A percentile compares a stretch with the other conserved stretches of the same genome.
Conservation (phyloP, 2,329 filamentous ascomycete genomes). For the Fusarium incarnatum region DNA sequence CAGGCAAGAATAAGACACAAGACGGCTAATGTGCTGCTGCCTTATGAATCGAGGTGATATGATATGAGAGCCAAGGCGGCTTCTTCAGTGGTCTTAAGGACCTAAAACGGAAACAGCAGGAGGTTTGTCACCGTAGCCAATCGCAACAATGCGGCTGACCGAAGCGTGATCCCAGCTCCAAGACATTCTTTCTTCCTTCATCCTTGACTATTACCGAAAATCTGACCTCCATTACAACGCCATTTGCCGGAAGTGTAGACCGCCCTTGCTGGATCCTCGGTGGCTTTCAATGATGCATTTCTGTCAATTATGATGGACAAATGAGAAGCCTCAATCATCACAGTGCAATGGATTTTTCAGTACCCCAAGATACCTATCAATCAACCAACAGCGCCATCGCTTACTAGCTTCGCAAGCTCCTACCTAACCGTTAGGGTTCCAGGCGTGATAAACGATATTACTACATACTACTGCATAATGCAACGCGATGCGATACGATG, state of each 20-base stretch:
- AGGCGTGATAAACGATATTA: constrained; percentile 22
- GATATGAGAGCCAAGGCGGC: constrained; percentile 3
- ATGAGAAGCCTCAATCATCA: constrained; percentile 35
- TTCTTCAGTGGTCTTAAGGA: constrained; percentile 10
- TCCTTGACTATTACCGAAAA: constrained; percentile 12
- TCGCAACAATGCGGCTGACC: constrained; percentile 22
- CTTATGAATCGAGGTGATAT: neutral
- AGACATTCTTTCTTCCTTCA: constrained; percentile 30
- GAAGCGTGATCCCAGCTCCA: constrained; percentile 32
- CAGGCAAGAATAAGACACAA: constrained; percentile 2
- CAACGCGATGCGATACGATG: neutral
- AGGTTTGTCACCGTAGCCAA: constrained; percentile 21
- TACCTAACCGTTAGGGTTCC: constrained; percentile 18
- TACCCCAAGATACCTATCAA: constrained; percentile 42
- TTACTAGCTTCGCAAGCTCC: constrained; percentile 37
- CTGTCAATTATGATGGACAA: constrained; percentile 42
- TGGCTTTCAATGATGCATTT: constrained; percentile 30
- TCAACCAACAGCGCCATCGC: constrained; percentile 37
- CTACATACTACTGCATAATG: constrained; percentile 1
- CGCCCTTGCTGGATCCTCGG: constrained; percentile 21
- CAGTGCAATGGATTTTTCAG: constrained; percentile 43
- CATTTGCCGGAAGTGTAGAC: constrained; percentile 27
- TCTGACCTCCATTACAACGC: constrained; percentile 9
- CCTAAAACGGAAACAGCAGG: constrained; percentile 40
- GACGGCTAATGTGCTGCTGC: constrained; percentile 9